phyloP scores from a whole-genome alignment of 2,329 filamentous ascomycete species.

The Sphaceloma murrayae region DNA sequence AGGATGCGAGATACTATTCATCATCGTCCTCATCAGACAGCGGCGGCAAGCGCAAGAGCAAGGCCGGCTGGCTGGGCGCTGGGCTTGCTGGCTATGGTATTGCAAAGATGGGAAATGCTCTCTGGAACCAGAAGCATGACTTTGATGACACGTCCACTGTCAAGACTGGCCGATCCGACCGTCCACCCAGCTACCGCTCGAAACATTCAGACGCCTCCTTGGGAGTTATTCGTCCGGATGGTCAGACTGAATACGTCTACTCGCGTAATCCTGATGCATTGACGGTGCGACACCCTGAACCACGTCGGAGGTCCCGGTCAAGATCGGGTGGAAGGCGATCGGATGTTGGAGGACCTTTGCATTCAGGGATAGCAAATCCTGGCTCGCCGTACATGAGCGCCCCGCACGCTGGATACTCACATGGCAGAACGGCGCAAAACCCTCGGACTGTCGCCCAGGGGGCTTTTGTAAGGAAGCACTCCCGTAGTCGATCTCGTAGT shows the following conservation, averaged over 20 bases:
- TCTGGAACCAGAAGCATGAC: constrained; percentile 44
- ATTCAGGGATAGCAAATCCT: too few species aligned
- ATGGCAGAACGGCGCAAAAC: too few species aligned
- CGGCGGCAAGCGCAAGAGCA: constrained; percentile 30
- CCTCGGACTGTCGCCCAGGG: too few species aligned
- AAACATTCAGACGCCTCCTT: constrained; percentile 32
- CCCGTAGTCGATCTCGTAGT: constrained; percentile 36
- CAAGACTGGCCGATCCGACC: constrained; percentile 39
- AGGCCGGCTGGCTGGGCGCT: constrained; percentile 44
- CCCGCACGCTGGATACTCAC: too few species aligned
- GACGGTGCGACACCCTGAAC: constrained; percentile 10
- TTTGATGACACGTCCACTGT: constrained; percentile 54
- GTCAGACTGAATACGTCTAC: constrained; percentile 1
- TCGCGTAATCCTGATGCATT: constrained; percentile 7
- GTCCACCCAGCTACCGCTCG: constrained; percentile 7
- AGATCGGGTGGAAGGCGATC: constrained; percentile 1
- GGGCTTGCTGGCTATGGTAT: constrained; percentile 47
- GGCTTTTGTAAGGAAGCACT: constrained; percentile 19
- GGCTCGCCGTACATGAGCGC: too few species aligned
- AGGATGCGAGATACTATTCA: constrained; percentile 48
- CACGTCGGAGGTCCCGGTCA: neutral
- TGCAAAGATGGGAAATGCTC: constrained; percentile 43
- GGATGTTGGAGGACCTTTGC: neutral
- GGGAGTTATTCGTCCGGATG: constrained; percentile 29
- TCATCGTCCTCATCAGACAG: constrained; percentile 27